Conservation (phyloP, 2,329 filamentous ascomycete genomes). For the Fusarium oligoseptatum region DNA sequence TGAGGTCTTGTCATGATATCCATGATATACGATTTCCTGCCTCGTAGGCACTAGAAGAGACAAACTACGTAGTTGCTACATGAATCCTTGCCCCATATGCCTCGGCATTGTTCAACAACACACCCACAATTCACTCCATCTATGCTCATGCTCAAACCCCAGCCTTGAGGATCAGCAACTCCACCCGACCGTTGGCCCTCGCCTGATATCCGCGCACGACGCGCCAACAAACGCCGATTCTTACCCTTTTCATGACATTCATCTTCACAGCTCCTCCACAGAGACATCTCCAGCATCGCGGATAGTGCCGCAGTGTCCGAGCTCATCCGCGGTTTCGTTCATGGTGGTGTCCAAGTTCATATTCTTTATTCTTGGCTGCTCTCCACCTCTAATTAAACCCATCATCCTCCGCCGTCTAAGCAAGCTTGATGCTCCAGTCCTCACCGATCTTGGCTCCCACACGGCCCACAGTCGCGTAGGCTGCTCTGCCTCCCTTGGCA, state of each 20-base stretch:
- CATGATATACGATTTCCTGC: background rate
- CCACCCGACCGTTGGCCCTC: conserved; percentile 13
- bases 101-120: background rate
- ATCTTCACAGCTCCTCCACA: conserved; percentile 8
- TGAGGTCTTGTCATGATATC: conserved; percentile 12
- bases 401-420: conserved; percentile 24
- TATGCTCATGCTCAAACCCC: conserved; percentile 31
- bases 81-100: background rate
- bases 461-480: conserved; percentile 66
- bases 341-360: conserved; percentile 14
- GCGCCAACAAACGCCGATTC: conserved; percentile 36
- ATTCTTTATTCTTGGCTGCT: conserved; percentile 38
- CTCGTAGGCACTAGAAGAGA: background rate
- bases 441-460: conserved; percentile 65
- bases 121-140: background rate
- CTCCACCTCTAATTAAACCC: conserved; percentile 36
- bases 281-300: conserved; percentile 10
- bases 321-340: background rate
- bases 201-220: conserved; percentile 21
- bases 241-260: conserved; percentile 24
- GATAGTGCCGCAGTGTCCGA: conserved; percentile 22
- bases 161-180: conserved; percentile 8
- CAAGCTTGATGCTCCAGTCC: conserved; percentile 64
- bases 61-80: background rate
- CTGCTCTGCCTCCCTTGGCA: conserved; percentile 60